Percentiles rank a stretch among this genome's conserved stretches.
Evolutionary conservation across 768 basidiomycete species (phyloP).

Genomic region (Psilocybe tampanensis): DNA sequence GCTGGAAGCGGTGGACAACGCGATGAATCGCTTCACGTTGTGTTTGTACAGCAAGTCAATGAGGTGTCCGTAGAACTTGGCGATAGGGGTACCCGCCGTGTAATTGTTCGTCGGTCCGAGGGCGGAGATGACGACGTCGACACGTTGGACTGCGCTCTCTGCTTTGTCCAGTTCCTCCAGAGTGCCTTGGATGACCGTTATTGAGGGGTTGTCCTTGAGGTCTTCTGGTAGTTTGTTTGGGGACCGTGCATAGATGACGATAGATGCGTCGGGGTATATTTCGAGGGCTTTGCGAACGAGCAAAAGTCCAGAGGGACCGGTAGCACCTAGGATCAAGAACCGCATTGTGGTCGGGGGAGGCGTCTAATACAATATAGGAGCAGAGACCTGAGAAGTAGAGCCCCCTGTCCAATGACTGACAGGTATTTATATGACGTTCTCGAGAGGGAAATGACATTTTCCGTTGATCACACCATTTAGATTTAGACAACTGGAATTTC

Average conservation of each 20-base stretch:
- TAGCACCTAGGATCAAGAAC: conserved; percentile 70
- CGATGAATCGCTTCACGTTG: conserved; percentile 59
- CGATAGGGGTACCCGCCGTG: conserved; percentile 57
- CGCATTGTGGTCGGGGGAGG: conserved; percentile 32
- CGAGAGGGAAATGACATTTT: too few relatives aligned
- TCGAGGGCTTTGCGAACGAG: conserved; percentile 58
- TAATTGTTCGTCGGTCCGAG: conserved; percentile 56
- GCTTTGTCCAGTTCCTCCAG: conserved; percentile 55
- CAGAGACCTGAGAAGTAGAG: too few relatives aligned
- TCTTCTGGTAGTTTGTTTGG: conserved; percentile 63
- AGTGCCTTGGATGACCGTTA: conserved; percentile 56
- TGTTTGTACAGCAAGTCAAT: conserved; percentile 58
- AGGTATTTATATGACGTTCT: not conserved
- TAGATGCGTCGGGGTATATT: conserved; percentile 34
- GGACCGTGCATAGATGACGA: conserved; percentile 66
- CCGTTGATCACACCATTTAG: too few relatives aligned
- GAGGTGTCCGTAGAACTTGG: conserved; percentile 57
- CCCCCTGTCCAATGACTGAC: not conserved
- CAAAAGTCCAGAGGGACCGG: conserved; percentile 60
- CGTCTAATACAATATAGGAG: too few relatives aligned
- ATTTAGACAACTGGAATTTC: too few relatives aligned
- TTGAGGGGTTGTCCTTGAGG: conserved; percentile 41
- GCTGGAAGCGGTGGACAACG: conserved; percentile 69
- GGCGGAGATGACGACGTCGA: conserved; percentile 66
- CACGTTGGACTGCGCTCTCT: conserved; percentile 53